Conservation (phyloP, 2,329 filamentous ascomycete species). For the Cryphonectria carpinicola region DNA sequence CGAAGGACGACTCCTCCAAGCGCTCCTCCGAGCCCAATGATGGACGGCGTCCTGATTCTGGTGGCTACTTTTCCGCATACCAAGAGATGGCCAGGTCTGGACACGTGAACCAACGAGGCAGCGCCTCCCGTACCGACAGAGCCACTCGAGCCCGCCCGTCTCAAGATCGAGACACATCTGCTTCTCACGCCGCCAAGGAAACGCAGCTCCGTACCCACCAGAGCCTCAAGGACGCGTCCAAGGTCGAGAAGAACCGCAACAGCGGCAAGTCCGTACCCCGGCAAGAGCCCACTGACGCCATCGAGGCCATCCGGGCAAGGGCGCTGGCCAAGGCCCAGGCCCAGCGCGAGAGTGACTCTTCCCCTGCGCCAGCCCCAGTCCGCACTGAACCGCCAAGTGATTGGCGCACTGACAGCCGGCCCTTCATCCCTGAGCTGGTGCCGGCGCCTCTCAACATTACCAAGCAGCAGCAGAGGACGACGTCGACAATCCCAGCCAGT, state of each 20-base stretch:
- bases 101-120: neutral
- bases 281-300: neutral
- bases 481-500: neutral
- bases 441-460: constrained; percentile 4
- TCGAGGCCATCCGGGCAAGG: constrained; percentile 11
- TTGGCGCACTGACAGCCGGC: neutral
- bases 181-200: neutral
- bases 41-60: neutral
- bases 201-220: constrained; percentile 6
- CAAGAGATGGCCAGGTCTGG: neutral
- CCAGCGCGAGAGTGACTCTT: neutral
- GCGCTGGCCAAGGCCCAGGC: constrained; percentile 6
- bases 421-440: neutral
- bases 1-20: neutral
- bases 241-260: neutral
- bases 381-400: neutral
- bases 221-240: neutral
- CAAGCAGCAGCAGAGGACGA: neutral
- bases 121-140: neutral
- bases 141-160: neutral
- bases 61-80: neutral
- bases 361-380: neutral
- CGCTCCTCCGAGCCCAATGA: neutral
- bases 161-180: neutral
- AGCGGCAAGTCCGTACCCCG: neutral